Evolutionary conservation across 805 yeast genomes (phyloP).

Genomic region (Myxozyma neotropica): DNA sequence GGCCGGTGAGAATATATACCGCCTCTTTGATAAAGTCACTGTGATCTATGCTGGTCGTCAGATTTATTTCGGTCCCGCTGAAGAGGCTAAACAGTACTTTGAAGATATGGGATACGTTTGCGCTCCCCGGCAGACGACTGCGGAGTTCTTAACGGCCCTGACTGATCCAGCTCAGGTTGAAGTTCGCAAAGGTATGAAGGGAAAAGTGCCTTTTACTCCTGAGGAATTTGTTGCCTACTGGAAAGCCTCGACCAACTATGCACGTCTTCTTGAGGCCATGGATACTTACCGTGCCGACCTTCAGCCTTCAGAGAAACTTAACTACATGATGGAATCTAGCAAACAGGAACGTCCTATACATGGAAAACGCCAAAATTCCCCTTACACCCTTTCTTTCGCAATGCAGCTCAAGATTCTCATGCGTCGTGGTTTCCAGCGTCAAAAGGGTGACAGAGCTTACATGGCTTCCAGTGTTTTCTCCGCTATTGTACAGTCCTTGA

Average conservation of each 20-base stretch:
- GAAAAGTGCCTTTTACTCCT: conserved; percentile 61
- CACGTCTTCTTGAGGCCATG: conserved; percentile 49
- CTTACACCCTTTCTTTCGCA: conserved; percentile 49
- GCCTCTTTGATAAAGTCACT: conserved; percentile 56
- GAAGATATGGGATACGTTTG: conserved; percentile 59
- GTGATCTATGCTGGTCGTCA: conserved; percentile 60
- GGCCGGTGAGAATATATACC: conserved; percentile 57
- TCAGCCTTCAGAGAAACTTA: conserved; percentile 44
- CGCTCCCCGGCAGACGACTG: conserved; percentile 62
- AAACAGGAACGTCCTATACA: conserved; percentile 45
- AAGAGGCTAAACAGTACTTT: conserved; percentile 53
- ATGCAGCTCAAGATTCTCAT: conserved; percentile 50
- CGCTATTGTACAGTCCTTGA: conserved; percentile 57
- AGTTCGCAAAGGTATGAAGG: conserved; percentile 52
- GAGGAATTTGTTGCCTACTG: conserved; percentile 63
- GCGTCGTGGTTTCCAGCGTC: conserved; percentile 47
- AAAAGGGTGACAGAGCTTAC: conserved; percentile 59
- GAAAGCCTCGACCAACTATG: conserved; percentile 54
- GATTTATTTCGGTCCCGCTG: conserved; percentile 55
- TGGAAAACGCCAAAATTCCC: conserved; percentile 47
- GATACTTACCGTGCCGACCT: conserved; percentile 46
- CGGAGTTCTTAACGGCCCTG: conserved; percentile 17
- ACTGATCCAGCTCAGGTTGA: conserved; percentile 61
- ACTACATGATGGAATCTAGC: conserved; percentile 44
- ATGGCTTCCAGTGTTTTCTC: conserved; percentile 51